phyloP scores from a whole-genome alignment of 306 rosid species.

The Ormosia emarginata region DNA sequence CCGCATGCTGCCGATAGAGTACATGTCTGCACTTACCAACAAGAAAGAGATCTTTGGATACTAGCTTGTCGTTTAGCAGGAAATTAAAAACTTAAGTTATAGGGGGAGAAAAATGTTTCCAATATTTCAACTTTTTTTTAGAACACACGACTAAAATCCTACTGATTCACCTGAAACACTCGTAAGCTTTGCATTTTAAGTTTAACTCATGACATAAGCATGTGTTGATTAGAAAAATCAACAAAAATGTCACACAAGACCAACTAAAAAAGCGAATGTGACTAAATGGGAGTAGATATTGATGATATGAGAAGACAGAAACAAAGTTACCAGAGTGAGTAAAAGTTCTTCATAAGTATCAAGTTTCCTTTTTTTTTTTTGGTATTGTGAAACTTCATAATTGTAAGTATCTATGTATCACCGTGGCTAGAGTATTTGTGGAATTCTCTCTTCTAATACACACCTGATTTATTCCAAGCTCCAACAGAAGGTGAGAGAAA shows the following conservation, averaged over 20 bases:
- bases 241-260: neutral
- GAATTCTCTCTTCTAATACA: constrained; percentile 8
- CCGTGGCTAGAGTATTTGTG: neutral
- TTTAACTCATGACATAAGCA: constrained; percentile 7
- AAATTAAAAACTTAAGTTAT: neutral
- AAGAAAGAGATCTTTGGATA: constrained; percentile 4
- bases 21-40: constrained; percentile 27
- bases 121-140: neutral
- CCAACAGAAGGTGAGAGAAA: constrained; percentile 32
- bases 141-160: neutral
- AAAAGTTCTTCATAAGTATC: neutral
- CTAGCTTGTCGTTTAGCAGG: neutral
- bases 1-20: constrained; percentile 19
- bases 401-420: neutral
- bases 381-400: neutral
- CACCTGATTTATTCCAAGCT: constrained; percentile 45
- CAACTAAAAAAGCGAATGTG: neutral
- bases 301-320: neutral
- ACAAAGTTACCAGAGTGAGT: neutral
- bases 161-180: neutral
- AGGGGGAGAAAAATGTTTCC: neutral
- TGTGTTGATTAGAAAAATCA: neutral
- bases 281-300: neutral
- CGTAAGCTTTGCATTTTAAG: neutral
- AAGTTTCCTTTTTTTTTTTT: constrained; percentile 2